Conservation (phyloP, 352 stramenopile species). For the Saprolegnia diclina region DNA sequence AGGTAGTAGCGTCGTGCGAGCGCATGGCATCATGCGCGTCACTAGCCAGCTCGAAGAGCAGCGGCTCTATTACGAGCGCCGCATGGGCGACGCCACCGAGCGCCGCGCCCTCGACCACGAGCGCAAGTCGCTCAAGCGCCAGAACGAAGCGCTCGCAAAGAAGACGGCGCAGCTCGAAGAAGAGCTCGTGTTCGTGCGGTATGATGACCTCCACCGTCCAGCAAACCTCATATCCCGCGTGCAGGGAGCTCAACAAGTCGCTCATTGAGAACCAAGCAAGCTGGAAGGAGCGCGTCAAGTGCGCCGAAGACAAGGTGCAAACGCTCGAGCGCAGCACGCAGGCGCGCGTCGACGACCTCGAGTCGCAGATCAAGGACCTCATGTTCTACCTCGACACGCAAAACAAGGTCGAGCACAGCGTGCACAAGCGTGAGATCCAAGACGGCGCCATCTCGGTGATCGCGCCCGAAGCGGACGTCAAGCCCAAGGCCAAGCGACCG, state of each 20-base stretch:
- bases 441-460: constrained; percentile 2
- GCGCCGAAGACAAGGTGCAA: constrained; percentile 61
- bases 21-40: not conserved
- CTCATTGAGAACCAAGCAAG: constrained; percentile 85
- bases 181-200: constrained; percentile 77
- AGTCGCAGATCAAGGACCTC: constrained; percentile 76
- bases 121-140: constrained; percentile 74
- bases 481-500: not conserved
- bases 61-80: constrained; percentile 88
- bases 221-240: not conserved
- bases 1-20: constrained; percentile 40
- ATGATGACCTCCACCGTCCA: not conserved
- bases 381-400: constrained; percentile 90
- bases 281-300: constrained; percentile 74
- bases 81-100: constrained; percentile 51
- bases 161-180: constrained; percentile 77
- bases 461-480: constrained; percentile 10
- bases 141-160: constrained; percentile 51
- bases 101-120: constrained; percentile 67
- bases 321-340: constrained; percentile 55
- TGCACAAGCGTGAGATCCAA: constrained; percentile 75
- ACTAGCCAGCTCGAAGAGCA: constrained; percentile 94
- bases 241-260: constrained; percentile 80
- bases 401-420: constrained; percentile 75
- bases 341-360: constrained; percentile 60